These are phyloP conservation scores for Pichia insulana DNA, from an alignment of 805 yeast species.

Conservation along the genomic window DNA sequence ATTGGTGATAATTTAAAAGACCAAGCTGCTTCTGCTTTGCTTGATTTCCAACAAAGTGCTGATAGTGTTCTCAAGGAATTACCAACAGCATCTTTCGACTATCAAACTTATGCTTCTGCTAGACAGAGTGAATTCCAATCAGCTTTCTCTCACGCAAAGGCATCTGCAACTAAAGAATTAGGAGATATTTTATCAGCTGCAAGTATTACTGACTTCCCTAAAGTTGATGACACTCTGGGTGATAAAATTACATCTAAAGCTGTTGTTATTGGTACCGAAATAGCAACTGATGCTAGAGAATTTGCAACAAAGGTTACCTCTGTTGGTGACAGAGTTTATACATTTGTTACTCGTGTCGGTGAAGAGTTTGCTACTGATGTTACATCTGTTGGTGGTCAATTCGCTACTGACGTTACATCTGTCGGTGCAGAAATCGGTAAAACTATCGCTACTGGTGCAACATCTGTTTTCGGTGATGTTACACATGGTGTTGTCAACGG, in stretches of 20 bases:
- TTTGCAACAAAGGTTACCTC: conserved; percentile 9
- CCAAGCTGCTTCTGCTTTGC: conserved; percentile 2
- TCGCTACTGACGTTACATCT: background rate
- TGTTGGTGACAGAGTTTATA: conserved; percentile 1
- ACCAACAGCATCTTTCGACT: background rate
- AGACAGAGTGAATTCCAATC: conserved; percentile 7
- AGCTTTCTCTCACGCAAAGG: conserved; percentile 3
- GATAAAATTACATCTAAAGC: conserved; percentile 7
- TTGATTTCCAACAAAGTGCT: conserved; percentile 4
- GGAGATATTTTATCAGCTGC: background rate
- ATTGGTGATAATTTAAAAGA: conserved; percentile 2
- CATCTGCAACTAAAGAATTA: conserved; percentile 5
- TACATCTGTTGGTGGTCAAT: conserved; percentile 2
- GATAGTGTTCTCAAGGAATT: background rate
- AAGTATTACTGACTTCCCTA: background rate
- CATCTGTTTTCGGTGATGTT: conserved; percentile 3
- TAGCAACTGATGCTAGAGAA: conserved; percentile 3
- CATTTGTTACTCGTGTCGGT: background rate
- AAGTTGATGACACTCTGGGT: conserved; percentile 3
- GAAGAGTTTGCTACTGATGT: conserved; percentile 5
- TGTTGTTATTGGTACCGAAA: conserved; percentile 5
- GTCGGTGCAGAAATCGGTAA: background rate
- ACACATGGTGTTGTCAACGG: conserved; percentile 4
- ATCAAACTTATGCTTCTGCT: background rate
- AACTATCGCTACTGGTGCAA: background rate